Evolutionary conservation across 768 basidiomycete species (phyloP), one percentile per base, ranked within the genome.

Genomic region (Hygrophoropsis aurantiaca): DNA sequence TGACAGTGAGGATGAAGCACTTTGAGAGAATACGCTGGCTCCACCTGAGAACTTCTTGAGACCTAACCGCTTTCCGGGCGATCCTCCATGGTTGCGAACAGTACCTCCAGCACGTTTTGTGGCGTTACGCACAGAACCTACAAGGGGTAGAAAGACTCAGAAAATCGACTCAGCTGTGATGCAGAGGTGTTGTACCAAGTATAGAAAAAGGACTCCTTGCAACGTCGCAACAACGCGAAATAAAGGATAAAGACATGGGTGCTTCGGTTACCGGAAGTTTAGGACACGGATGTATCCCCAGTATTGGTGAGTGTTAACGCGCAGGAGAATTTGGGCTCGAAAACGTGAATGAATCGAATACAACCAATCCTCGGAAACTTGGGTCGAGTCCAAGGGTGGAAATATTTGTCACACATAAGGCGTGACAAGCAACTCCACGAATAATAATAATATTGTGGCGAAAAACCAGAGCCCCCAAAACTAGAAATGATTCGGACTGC

Each of bases 101-200:
- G 87, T 90, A 33, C 97, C 97, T 57, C 94, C 95, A 37, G 94
- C 95, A 35, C 92, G 84, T 69, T 99, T 99, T 47, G 97, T 97
- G 27, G 97, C 94, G 11, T 88, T 95, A 61, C 95, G 85, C 40
- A 95, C 74, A 35, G 93, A 80, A 24, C 85, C 78, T 77, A 46
- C 40, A n/a, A 27, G 9, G 41, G 27, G 36, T 3, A 6, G 32
- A 10, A 39, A 5, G 11, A 11, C 36, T 59, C 46, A 61, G 44
- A 11, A 5, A 13, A 7, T 30, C 3, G 3, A 1, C 8, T 20
- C 19, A 3, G 35, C 4, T 8, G 42, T 21, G 9, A 25, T 6
- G 4, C 11, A 24, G 15, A 5, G 10, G 19, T 2, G 1, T 51
- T 57, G 6, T 32, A 70, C 72, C 73, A 13, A 68, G 57, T 3